Evolutionary conservation across 371 early-diverging fungal species (phyloP).

Genomic region (Smittium culicis): DNA sequence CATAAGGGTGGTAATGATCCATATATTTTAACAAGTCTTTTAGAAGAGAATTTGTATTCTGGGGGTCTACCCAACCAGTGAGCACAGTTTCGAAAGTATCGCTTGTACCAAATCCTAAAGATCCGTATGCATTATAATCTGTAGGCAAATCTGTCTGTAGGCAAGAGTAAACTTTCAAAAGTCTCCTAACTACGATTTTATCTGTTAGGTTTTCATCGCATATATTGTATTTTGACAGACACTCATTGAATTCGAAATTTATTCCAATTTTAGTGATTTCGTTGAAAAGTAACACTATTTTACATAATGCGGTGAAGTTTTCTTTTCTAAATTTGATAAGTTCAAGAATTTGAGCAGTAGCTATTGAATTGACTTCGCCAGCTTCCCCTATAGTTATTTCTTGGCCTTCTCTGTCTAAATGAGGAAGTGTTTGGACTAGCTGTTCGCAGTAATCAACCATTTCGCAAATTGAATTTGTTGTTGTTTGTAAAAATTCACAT

Average conservation of each 20-base stretch:
- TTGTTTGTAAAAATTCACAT: neutral
- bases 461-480: neutral
- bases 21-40: neutral
- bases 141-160: neutral
- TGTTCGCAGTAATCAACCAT: slow-evolving; percentile 8
- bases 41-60: neutral
- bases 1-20: slow-evolving; percentile 5
- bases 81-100: slow-evolving; percentile 11
- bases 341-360: slow-evolving; percentile 10
- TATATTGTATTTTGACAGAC: neutral
- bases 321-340: slow-evolving; percentile 9
- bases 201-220: slow-evolving; percentile 4
- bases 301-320: slow-evolving; percentile 10
- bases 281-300: neutral
- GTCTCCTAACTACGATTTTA: slow-evolving; percentile 6
- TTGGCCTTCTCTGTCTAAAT: slow-evolving; percentile 10
- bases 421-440: slow-evolving; percentile 1
- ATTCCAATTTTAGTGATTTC: slow-evolving; percentile 9
- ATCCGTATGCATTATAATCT: neutral
- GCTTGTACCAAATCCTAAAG: neutral
- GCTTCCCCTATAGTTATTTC: slow-evolving; percentile 11
- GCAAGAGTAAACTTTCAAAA: slow-evolving; percentile 3
- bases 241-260: slow-evolving; percentile 3
- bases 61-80: slow-evolving; percentile 9
- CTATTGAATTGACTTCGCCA: slow-evolving; percentile 11